These are phyloP conservation scores for Emergomyces africanus DNA, from an alignment of 2,329 filamentous ascomycete genomes.

Conservation along the genomic window DNA sequence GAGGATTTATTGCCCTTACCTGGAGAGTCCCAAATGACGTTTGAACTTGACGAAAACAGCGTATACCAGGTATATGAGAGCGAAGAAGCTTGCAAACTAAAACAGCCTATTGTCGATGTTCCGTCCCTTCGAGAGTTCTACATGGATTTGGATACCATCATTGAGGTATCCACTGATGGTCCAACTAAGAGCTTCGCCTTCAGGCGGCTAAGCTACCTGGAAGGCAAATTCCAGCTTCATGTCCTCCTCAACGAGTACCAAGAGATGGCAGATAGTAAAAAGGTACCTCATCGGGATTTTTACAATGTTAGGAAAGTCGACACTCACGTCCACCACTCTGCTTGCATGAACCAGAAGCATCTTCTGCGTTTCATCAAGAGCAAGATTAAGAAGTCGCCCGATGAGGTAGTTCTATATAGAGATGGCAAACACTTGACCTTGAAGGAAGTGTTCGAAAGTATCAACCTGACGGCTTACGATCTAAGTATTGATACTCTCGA, in stretches of 20 bases:
- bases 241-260: slow-evolving; percentile 91
- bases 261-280: slow-evolving; percentile 95
- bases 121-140: slow-evolving; percentile 93
- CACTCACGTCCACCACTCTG: slow-evolving; percentile 97
- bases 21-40: slow-evolving; percentile 56
- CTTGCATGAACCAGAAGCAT: slow-evolving; percentile 99
- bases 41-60: slow-evolving; percentile 65
- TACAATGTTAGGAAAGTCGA: slow-evolving; percentile 99
- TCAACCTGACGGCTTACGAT: slow-evolving; percentile 94
- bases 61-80: slow-evolving; percentile 89
- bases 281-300: slow-evolving; percentile 93
- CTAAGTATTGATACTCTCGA: slow-evolving; percentile 96
- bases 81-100: slow-evolving; percentile 45
- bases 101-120: slow-evolving; percentile 64
- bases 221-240: slow-evolving; percentile 95
- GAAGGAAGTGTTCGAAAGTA: slow-evolving; percentile 89
- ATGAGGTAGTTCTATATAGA: slow-evolving; percentile 83
- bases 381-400: slow-evolving; percentile 97
- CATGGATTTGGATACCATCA: slow-evolving; percentile 77
- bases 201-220: slow-evolving; percentile 82
- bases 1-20: slow-evolving; percentile 66
- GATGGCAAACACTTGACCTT: slow-evolving; percentile 88
- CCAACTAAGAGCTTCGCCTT: slow-evolving; percentile 97
- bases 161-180: slow-evolving; percentile 85
- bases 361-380: slow-evolving; percentile 96